A percentile compares a stretch with the other conserved stretches of the same genome.
These are phyloP conservation scores for Pichia insulana DNA, from an alignment of 805 yeast species.

Conservation along the genomic window DNA sequence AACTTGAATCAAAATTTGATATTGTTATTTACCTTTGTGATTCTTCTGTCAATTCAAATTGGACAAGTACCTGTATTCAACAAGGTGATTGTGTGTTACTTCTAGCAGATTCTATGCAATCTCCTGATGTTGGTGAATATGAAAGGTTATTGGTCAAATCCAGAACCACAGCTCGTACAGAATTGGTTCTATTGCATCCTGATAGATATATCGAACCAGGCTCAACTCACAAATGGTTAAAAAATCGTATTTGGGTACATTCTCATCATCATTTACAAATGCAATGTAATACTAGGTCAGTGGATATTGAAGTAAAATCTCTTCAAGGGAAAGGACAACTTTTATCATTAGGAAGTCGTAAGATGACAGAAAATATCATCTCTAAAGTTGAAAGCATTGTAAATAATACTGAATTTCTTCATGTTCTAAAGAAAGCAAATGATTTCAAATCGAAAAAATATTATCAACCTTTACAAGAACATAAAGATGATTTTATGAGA, in stretches of 20 bases:
- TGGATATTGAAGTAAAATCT: constrained; percentile 6
- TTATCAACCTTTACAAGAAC: constrained; percentile 36
- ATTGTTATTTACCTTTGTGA: constrained; percentile 88
- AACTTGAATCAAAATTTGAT: constrained; percentile 80
- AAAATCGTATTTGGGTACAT: constrained; percentile 81
- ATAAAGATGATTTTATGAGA: constrained; percentile 83
- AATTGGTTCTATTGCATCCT: constrained; percentile 74
- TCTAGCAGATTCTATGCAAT: constrained; percentile 73
- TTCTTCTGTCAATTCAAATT: constrained; percentile 67
- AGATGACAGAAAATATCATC: constrained; percentile 20
- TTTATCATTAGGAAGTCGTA: constrained; percentile 17
- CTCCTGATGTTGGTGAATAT: constrained; percentile 74
- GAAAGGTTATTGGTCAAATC: constrained; percentile 67
- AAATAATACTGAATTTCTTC: constrained; percentile 24
- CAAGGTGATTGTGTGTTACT: constrained; percentile 93
- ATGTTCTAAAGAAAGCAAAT: constrained; percentile 21
- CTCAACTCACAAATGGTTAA: constrained; percentile 75
- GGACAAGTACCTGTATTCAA: constrained; percentile 89
- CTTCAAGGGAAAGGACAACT: constrained; percentile 14
- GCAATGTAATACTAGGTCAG: constrained; percentile 18
- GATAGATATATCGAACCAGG: constrained; percentile 82
- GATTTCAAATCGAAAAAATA: constrained; percentile 19
- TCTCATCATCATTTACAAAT: constrained; percentile 89
- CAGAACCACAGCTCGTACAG: constrained; percentile 81
- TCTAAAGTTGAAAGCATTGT: constrained; percentile 21